phyloP scores from a whole-genome alignment of 2,329 filamentous ascomycete species.

The Penicillium janthinellum region DNA sequence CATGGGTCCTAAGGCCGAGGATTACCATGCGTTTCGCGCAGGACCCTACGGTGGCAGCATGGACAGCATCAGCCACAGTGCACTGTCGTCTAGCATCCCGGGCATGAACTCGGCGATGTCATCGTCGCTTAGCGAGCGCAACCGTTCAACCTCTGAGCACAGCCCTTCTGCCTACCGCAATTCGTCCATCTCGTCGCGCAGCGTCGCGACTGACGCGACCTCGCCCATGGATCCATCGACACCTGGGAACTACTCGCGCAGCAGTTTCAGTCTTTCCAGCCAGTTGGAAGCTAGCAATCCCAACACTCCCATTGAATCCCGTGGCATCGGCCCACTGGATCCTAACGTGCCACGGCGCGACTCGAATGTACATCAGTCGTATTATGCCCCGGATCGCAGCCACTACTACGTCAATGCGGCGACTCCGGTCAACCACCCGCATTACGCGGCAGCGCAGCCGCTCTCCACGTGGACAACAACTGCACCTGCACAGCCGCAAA shows the following conservation, averaged over 20 bases:
- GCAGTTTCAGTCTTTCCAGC: constrained; percentile 41
- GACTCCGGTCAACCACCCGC: constrained; percentile 32
- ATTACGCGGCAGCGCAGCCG: constrained; percentile 35
- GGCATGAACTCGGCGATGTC: constrained; percentile 35
- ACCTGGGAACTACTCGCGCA: constrained; percentile 39
- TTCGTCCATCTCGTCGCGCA: constrained; percentile 43
- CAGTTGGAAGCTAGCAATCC: constrained; percentile 33
- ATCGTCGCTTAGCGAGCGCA: constrained; percentile 39
- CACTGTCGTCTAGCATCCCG: constrained; percentile 38
- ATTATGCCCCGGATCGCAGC: constrained; percentile 37
- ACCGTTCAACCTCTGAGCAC: constrained; percentile 40
- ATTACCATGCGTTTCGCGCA: constrained; percentile 40
- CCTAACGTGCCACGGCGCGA: constrained; percentile 39
- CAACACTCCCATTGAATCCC: constrained; percentile 35
- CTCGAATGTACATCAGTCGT: constrained; percentile 38
- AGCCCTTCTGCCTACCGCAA: constrained; percentile 43
- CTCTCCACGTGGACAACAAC: constrained; percentile 43
- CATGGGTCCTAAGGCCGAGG: constrained; percentile 37
- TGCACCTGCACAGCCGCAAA: constrained; percentile 42
- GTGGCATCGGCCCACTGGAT: constrained; percentile 36
- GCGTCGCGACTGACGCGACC: constrained; percentile 40
- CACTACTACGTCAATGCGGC: constrained; percentile 38
- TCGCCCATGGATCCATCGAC: constrained; percentile 43
- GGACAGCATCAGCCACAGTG: constrained; percentile 38
- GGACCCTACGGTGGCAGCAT: constrained; percentile 38